phyloP scores from a whole-genome alignment of 441 rosid genomes.

The Francoa sonchifolia region DNA sequence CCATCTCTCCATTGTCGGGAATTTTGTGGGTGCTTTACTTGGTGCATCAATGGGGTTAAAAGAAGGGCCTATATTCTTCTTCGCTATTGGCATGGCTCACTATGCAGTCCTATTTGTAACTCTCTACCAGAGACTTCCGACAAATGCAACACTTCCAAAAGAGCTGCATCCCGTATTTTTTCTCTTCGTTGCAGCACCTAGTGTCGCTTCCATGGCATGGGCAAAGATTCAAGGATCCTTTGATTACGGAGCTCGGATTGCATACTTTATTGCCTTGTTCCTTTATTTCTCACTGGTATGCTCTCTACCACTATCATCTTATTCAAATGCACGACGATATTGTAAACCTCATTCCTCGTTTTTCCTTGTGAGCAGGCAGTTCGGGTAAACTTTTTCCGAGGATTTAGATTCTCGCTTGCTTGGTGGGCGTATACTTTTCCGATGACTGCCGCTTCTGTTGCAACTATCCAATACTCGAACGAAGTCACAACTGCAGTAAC shows the following conservation, averaged over 20 bases:
- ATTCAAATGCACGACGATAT: no score
- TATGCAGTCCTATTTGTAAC: conserved; percentile 78
- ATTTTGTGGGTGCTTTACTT: conserved; percentile 74
- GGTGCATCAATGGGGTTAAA: conserved; percentile 81
- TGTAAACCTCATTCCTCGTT: background rate
- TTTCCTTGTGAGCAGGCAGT: conserved; percentile 41
- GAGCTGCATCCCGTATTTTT: conserved; percentile 93
- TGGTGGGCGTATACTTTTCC: conserved; percentile 98
- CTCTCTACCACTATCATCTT: background rate
- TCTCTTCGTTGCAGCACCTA: conserved; percentile 82
- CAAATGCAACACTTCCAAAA: conserved; percentile 71
- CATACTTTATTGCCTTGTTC: conserved; percentile 83
- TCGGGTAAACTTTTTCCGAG: conserved; percentile 65
- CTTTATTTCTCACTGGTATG: conserved; percentile 66
- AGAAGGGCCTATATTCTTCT: conserved; percentile 87
- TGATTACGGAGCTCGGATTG: conserved; percentile 48
- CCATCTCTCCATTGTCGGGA: conserved; percentile 72
- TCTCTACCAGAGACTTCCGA: conserved; percentile 84
- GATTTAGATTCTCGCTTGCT: conserved; percentile 75
- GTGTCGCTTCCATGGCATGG: conserved; percentile 88
- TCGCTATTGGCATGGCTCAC: conserved; percentile 74
- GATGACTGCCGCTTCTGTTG: conserved; percentile 71
- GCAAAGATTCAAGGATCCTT: conserved; percentile 59
- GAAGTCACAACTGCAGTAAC: conserved; percentile 41
- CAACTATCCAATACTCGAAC: conserved; percentile 58